A percentile compares a stretch with the other conserved stretches of the same genome.
phyloP scores from a whole-genome alignment of 345 rosid genomes.

The Eutrema japonicum region DNA sequence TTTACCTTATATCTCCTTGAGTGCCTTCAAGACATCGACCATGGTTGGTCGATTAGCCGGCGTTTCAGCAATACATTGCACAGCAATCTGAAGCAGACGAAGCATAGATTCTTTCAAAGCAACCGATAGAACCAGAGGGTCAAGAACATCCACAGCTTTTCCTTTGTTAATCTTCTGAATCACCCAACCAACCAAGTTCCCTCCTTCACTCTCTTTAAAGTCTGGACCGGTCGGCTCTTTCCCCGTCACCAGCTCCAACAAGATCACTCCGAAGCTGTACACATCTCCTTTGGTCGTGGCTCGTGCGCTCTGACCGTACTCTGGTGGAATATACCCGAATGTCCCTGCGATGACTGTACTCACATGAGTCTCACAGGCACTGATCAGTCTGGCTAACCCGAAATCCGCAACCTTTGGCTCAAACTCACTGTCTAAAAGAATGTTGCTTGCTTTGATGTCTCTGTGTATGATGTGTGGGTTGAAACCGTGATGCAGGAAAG shows the following conservation, averaged over 20 bases:
- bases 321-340: slow-evolving; percentile 91
- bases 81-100: slow-evolving; percentile 65
- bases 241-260: slow-evolving; percentile 84
- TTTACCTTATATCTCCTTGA: slow-evolving; percentile 52
- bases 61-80: slow-evolving; percentile 65
- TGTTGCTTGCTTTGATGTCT: slow-evolving; percentile 91
- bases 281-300: slow-evolving; percentile 87
- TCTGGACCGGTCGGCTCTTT: slow-evolving; percentile 96
- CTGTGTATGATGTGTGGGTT: slow-evolving; percentile 93
- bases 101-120: slow-evolving; percentile 66
- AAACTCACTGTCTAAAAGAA: slow-evolving; percentile 67
- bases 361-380: slow-evolving; percentile 92
- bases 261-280: slow-evolving; percentile 86
- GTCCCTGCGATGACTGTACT: slow-evolving; percentile 87
- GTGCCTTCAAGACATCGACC: slow-evolving; percentile 61
- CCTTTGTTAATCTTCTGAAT: slow-evolving; percentile 70
- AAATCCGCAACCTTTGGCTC: slow-evolving; percentile 94
- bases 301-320: slow-evolving; percentile 87
- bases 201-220: slow-evolving; percentile 91
- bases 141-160: slow-evolving; percentile 68
- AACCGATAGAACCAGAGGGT: slow-evolving; percentile 51
- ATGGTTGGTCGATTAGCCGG: slow-evolving; percentile 80
- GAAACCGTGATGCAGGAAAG: slow-evolving; percentile 86
- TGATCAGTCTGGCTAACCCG: slow-evolving; percentile 85
- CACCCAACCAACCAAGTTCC: slow-evolving; percentile 91